Base-by-base conservation (phyloP, 2,329 filamentous ascomycete genomes). In the Ophioceras dolichostomum region DNA sequence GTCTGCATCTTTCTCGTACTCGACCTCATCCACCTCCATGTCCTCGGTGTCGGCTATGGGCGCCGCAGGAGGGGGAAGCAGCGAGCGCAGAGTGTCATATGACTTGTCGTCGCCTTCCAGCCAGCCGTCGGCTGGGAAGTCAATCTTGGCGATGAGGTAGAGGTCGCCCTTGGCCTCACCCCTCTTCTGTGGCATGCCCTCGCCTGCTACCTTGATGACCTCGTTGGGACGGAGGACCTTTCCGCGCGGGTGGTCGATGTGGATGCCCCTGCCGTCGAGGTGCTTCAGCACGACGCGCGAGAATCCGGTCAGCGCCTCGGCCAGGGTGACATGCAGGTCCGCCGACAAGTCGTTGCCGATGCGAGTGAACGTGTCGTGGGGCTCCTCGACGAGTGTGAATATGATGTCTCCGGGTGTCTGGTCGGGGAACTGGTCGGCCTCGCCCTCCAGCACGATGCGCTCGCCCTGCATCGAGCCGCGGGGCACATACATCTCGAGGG, bases 401-500 rank as follows among this genome's bases (percentile, higher is more conserved):
- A 96, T 73, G 48, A 98, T 89, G 53, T 96, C 87, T 39, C 91
- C 91, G 0, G 89, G 88, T 38, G 80, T 83, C 56, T 89, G 83
- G 50, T 88, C 85, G 0, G 89, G 89, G 31, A 80, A 67, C 60
- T 98, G 89, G 53, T 98, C 91, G 22, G 89, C 91, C 60, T 98
- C 91, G 42, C 89, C 89, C 54, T 93, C 81, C 4, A 98, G 68
- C 9, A 88, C 75, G 50, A 98, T 95, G 47, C 78, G 78, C 53
- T 98, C 89, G 45, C 88, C 88, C 56, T 94, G 79, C 66, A 75
- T 75, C 28, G 83, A 82, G 33, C 89, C 89, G 37, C 83, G 77
- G 9, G 89, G 87, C 42, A 98, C 94, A 64, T 96, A 96, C 37
- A 98, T 80, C 62, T 98, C 91, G 42, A 98, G 68, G 4, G 89